Evolutionary conservation across 306 rosid species (phyloP).

Genomic region (Pachyrhizus erosus): DNA sequence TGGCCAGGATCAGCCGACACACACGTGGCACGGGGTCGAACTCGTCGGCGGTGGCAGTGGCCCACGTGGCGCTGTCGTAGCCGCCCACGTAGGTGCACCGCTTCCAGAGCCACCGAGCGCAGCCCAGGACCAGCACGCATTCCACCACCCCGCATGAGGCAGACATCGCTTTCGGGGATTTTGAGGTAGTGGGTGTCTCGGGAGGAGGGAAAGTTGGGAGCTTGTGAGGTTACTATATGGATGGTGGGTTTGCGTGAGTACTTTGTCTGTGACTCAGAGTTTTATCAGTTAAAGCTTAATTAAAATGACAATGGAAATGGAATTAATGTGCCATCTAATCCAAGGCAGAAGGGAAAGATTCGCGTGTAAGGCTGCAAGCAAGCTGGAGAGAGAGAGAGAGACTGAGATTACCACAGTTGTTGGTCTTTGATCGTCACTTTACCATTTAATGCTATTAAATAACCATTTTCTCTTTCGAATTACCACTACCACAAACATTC

Average conservation of each 20-base stretch:
- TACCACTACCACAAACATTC: no score
- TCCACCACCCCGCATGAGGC: conserved; percentile 73
- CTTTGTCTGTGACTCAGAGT: not conserved
- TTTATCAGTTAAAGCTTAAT: not conserved
- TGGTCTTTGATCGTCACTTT: not conserved
- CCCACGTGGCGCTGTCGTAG: conserved; percentile 87
- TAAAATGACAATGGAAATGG: not conserved
- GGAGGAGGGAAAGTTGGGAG: not conserved
- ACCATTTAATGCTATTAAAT: not conserved
- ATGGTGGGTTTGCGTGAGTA: no score
- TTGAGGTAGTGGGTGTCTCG: not conserved
- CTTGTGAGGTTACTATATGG: no score
- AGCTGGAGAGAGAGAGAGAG: not conserved
- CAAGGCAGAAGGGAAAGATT: not conserved
- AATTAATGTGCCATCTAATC: not conserved
- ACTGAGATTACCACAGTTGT: not conserved
- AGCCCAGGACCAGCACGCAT: conserved; percentile 74
- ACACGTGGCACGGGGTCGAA: conserved; percentile 77
- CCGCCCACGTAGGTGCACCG: conserved; percentile 90
- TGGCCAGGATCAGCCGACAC: conserved; percentile 84
- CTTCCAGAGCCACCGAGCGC: conserved; percentile 89
- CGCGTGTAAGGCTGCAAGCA: not conserved
- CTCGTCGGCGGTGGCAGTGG: conserved; percentile 69
- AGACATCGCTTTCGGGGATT: not conserved
- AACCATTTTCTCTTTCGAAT: not conserved